Evolutionary conservation across 306 rosid genomes (phyloP).

Genomic region (Arachis stenosperma): DNA sequence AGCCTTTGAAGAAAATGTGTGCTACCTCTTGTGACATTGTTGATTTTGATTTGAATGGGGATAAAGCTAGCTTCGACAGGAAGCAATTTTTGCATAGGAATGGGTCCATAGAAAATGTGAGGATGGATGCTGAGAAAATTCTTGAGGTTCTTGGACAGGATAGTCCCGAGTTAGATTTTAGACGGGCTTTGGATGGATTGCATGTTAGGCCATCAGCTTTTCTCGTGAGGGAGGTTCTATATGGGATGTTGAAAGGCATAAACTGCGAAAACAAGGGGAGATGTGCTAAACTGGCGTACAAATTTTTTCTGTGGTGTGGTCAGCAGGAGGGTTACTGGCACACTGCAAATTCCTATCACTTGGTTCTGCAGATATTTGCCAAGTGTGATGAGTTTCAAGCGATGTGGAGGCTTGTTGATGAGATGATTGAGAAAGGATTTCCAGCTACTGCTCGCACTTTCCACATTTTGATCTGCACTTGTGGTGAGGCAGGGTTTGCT

Average conservation of each 20-base stretch:
- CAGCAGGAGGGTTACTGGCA: conserved; percentile 66
- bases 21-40: conserved; percentile 29
- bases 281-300: conserved; percentile 76
- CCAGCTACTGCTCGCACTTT: conserved; percentile 72
- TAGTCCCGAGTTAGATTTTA: conserved; percentile 77
- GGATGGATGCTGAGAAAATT: conserved; percentile 56
- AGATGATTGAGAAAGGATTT: conserved; percentile 78
- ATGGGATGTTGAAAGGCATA: conserved; percentile 59
- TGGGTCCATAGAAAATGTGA: conserved; percentile 50
- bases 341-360: conserved; percentile 65
- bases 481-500: conserved; percentile 80
- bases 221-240: conserved; percentile 81
- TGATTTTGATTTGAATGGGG: not conserved
- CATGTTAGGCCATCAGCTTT: conserved; percentile 63
- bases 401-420: conserved; percentile 84
- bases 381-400: conserved; percentile 86
- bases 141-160: conserved; percentile 71
- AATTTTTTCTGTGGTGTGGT: conserved; percentile 81
- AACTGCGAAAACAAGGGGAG: conserved; percentile 58
- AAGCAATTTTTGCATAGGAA: conserved; percentile 49
- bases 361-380: conserved; percentile 81
- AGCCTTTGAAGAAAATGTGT: conserved; percentile 55
- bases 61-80: conserved; percentile 25
- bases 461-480: conserved; percentile 72
- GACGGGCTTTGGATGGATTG: conserved; percentile 66